A percentile compares a stretch with the other conserved stretches of the same genome.
Evolutionary conservation across 345 rosid genomes (phyloP).

Genomic region (Turnera subulata): DNA sequence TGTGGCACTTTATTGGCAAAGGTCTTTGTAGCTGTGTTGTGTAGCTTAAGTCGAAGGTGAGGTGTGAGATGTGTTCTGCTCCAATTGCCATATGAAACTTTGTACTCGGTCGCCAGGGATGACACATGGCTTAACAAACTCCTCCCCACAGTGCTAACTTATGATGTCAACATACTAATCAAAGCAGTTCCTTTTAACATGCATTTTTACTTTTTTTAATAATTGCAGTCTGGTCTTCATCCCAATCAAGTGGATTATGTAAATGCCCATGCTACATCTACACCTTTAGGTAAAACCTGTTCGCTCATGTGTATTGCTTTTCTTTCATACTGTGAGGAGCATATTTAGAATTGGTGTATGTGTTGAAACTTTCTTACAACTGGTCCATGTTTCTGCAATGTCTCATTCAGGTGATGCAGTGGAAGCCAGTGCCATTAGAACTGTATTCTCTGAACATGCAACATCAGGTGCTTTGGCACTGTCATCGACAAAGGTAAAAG

Average conservation of each 20-base stretch:
- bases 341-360: constrained; percentile 6
- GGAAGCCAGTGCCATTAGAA: constrained; percentile 80
- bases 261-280: constrained; percentile 96
- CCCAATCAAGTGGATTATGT: constrained; percentile 79
- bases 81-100: constrained; percentile 2
- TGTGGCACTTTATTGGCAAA: background rate
- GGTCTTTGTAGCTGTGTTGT: background rate
- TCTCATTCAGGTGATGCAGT: constrained; percentile 65
- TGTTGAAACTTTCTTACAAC: constrained; percentile 1
- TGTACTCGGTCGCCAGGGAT: background rate
- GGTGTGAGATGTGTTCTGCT: constrained; percentile 1
- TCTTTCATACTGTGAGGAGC: constrained; percentile 1
- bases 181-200: constrained; percentile 16
- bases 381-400: constrained; percentile 4
- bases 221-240: constrained; percentile 66
- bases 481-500: constrained; percentile 86
- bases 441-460: constrained; percentile 69
- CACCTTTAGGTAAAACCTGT: constrained; percentile 64
- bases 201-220: constrained; percentile 18
- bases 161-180: background rate
- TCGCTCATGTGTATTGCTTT: constrained; percentile 13
- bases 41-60: background rate
- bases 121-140: background rate
- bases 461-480: constrained; percentile 75
- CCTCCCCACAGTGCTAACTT: constrained; percentile 4